phyloP scores from a whole-genome alignment of 441 rosid species.

The Kokia cookei region DNA sequence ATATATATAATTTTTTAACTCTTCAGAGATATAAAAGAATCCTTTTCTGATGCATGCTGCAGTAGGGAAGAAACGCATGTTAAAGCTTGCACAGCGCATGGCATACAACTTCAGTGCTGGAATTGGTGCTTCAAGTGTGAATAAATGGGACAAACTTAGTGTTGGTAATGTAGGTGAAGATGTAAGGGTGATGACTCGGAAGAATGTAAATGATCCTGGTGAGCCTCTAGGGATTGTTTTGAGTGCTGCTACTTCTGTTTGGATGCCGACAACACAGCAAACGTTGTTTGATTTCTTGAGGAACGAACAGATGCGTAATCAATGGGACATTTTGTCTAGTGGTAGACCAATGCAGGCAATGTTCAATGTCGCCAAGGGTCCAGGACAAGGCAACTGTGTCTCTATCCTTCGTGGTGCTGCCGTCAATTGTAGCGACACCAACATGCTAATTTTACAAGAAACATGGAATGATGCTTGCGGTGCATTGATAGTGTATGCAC shows the following conservation, averaged over 20 bases:
- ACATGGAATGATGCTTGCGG: slow-evolving; percentile 49
- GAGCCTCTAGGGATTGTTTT: slow-evolving; percentile 46
- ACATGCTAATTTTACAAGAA: slow-evolving; percentile 59
- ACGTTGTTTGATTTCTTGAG: slow-evolving; percentile 47
- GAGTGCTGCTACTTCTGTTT: slow-evolving; percentile 49
- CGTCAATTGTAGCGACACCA: slow-evolving; percentile 17
- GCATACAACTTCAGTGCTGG: slow-evolving; percentile 40
- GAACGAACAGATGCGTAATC: slow-evolving; percentile 32
- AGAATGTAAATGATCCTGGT: slow-evolving; percentile 27
- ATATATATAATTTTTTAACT: not conserved
- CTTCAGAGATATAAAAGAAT: not conserved
- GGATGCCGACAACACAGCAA: slow-evolving; percentile 41
- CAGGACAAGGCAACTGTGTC: slow-evolving; percentile 31
- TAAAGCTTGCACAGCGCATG: slow-evolving; percentile 54
- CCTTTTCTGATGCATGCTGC: not conserved
- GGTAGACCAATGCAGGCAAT: slow-evolving; percentile 40
- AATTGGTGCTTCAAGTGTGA: slow-evolving; percentile 33
- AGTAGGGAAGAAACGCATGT: slow-evolving; percentile 37
- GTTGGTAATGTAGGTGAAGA: slow-evolving; percentile 34
- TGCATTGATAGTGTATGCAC: slow-evolving; percentile 51
- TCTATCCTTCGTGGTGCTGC: slow-evolving; percentile 44
- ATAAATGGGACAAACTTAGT: slow-evolving; percentile 45
- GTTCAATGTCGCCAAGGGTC: slow-evolving; percentile 40
- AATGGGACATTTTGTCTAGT: slow-evolving; percentile 54
- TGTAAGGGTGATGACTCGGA: slow-evolving; percentile 40